These are phyloP conservation scores for Tetradesmus lagerheimii DNA, from an alignment of 139 green algal species.

Conservation along the genomic window DNA sequence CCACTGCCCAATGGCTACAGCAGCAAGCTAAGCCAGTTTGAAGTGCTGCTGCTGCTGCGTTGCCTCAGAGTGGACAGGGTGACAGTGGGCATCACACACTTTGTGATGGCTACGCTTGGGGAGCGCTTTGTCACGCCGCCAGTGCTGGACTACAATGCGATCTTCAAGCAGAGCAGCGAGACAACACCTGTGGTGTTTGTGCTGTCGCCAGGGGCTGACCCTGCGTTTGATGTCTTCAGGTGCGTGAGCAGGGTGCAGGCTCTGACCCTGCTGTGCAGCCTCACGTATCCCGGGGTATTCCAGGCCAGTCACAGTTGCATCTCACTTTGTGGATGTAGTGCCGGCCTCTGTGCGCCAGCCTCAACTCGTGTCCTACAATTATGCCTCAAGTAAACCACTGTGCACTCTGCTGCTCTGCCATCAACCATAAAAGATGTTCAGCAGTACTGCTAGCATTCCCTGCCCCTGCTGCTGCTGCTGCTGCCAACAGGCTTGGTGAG, in stretches of 20 bases:
- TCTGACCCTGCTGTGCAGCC: no score
- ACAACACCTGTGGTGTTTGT: constrained; percentile 92
- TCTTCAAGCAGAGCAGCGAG: constrained; percentile 78
- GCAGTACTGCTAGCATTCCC: no score
- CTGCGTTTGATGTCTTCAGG: constrained; percentile 91
- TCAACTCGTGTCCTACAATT: no score
- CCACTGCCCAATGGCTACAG: constrained; percentile 8
- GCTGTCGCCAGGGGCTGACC: constrained; percentile 90
- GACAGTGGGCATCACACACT: constrained; percentile 80
- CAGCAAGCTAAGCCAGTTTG: constrained; percentile 72
- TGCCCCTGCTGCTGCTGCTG: neutral
- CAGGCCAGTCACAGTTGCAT: no score
- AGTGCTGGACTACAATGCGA: constrained; percentile 80
- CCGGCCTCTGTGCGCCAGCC: no score
- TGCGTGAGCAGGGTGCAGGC: neutral
- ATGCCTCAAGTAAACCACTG: no score
- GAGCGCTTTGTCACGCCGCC: constrained; percentile 64
- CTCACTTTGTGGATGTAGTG: no score
- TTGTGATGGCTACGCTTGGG: constrained; percentile 76
- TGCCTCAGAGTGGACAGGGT: constrained; percentile 89
- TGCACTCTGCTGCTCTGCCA: no score
- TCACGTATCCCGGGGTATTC: no score
- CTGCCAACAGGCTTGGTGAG: constrained; percentile 78
- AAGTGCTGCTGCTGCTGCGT: constrained; percentile 86
- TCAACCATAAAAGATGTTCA: no score